phyloP scores from a whole-genome alignment of 371 early-diverging fungal species.

The Thermomucor indicae-seudaticae region DNA sequence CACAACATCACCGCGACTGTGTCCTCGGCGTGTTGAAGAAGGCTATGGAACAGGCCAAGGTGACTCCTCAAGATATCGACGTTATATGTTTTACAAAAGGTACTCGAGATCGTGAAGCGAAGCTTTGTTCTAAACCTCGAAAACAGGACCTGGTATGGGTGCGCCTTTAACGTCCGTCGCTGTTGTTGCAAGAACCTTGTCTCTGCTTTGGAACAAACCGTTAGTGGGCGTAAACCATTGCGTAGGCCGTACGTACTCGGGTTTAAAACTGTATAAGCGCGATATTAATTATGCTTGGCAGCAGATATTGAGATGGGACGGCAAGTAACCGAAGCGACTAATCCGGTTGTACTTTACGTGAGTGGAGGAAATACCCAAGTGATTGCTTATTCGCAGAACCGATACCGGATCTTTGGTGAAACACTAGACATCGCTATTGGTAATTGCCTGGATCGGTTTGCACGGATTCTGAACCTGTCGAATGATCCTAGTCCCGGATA shows the following conservation, averaged over 20 bases:
- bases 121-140: background rate
- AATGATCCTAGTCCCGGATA: slow-evolving; percentile 99
- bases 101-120: background rate
- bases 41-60: slow-evolving; percentile 77
- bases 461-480: slow-evolving; percentile 87
- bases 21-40: slow-evolving; percentile 77
- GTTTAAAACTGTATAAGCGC: no score
- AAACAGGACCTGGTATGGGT: slow-evolving; percentile 97
- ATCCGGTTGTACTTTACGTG: slow-evolving; percentile 99
- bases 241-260: slow-evolving; percentile 89
- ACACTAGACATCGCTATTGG: slow-evolving; percentile 99
- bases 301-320: slow-evolving; percentile 99
- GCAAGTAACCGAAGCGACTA: slow-evolving; percentile 92
- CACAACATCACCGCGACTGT: slow-evolving; percentile 90
- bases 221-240: slow-evolving; percentile 99
- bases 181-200: slow-evolving; percentile 92
- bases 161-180: slow-evolving; percentile 94
- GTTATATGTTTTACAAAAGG: slow-evolving; percentile 97
- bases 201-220: slow-evolving; percentile 91
- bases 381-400: slow-evolving; percentile 92
- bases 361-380: slow-evolving; percentile 99
- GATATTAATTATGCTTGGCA: background rate
- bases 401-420: slow-evolving; percentile 99
- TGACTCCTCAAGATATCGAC: slow-evolving; percentile 80
- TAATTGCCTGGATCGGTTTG: slow-evolving; percentile 98